These are phyloP conservation scores for Letharia columbiana DNA, from an alignment of 495 filamentous ascomycete genomes.

Conservation along the genomic window DNA sequence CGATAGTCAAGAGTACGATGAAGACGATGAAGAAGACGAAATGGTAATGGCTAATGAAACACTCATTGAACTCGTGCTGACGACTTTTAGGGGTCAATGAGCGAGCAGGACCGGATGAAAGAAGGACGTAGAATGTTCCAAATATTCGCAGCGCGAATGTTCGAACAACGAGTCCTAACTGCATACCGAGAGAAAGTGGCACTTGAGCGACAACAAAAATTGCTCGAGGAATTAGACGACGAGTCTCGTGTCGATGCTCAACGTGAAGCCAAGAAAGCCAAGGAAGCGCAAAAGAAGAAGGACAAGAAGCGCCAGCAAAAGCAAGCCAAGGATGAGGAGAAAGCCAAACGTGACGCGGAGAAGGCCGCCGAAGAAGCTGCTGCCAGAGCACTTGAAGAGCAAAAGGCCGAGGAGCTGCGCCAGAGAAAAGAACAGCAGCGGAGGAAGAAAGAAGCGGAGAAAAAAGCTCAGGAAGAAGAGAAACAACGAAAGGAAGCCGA, in stretches of 20 bases:
- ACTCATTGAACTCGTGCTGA: slow-evolving; percentile 33
- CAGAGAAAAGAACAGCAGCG: slow-evolving; percentile 78
- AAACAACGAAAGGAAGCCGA: slow-evolving; percentile 70
- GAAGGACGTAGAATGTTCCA: slow-evolving; percentile 98
- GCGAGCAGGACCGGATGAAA: slow-evolving; percentile 97
- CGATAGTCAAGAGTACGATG: slow-evolving; percentile 82
- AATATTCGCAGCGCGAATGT: slow-evolving; percentile 98
- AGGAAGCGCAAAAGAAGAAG: slow-evolving; percentile 86
- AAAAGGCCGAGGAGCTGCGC: slow-evolving; percentile 70
- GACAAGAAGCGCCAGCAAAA: slow-evolving; percentile 82
- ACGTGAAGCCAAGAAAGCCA: slow-evolving; percentile 84
- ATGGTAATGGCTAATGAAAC: slow-evolving; percentile 45
- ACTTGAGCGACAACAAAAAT: slow-evolving; percentile 78
- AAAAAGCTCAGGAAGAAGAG: slow-evolving; percentile 83
- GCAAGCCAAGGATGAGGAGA: slow-evolving; percentile 80
- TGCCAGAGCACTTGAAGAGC: slow-evolving; percentile 63
- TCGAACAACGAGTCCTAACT: slow-evolving; percentile 93
- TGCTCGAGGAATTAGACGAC: slow-evolving; percentile 84
- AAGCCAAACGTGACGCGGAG: slow-evolving; percentile 73
- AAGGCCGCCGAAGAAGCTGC: slow-evolving; percentile 86
- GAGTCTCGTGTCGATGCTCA: slow-evolving; percentile 66
- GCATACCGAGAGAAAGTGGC: slow-evolving; percentile 96
- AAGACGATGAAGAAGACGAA: slow-evolving; percentile 76
- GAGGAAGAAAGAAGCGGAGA: slow-evolving; percentile 87
- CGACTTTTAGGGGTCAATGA: slow-evolving; percentile 74